These are phyloP conservation scores for Neonectria magnoliae DNA, from an alignment of 2,329 filamentous ascomycete species.

Conservation along the genomic window DNA sequence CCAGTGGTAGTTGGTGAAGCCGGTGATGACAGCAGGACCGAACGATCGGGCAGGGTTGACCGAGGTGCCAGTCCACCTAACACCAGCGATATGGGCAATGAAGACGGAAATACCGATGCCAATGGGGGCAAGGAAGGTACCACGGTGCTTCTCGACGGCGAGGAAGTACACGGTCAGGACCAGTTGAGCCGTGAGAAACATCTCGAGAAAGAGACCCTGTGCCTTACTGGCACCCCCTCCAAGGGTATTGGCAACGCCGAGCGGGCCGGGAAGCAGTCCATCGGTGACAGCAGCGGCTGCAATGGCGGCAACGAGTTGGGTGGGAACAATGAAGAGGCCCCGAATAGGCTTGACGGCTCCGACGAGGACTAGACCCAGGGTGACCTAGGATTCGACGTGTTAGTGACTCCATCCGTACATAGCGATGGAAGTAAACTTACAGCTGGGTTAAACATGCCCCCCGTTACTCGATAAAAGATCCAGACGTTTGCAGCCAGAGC, in stretches of 20 bases:
- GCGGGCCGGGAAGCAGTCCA: slow-evolving; percentile 65
- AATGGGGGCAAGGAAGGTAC: slow-evolving; percentile 75
- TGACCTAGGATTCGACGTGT: slow-evolving; percentile 50
- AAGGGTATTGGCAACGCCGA: slow-evolving; percentile 67
- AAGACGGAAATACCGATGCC: slow-evolving; percentile 79
- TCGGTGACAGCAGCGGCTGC: slow-evolving; percentile 66
- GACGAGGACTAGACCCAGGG: slow-evolving; percentile 67
- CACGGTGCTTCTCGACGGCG: slow-evolving; percentile 77
- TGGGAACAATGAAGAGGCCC: slow-evolving; percentile 60
- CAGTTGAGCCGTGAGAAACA: slow-evolving; percentile 72
- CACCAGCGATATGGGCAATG: slow-evolving; percentile 60
- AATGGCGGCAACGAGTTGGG: slow-evolving; percentile 69
- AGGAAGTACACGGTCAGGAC: slow-evolving; percentile 75
- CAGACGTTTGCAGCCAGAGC: slow-evolving; percentile 64
- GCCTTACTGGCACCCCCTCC: slow-evolving; percentile 59
- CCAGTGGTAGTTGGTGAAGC: slow-evolving; percentile 60
- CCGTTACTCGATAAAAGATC: slow-evolving; percentile 65
- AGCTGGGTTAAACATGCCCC: slow-evolving; percentile 62
- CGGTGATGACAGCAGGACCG: slow-evolving; percentile 57
- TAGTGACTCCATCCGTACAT: not conserved
- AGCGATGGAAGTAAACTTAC: slow-evolving; percentile 46
- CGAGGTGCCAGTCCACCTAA: slow-evolving; percentile 59
- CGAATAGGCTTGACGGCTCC: slow-evolving; percentile 65
- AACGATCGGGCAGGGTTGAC: slow-evolving; percentile 63
- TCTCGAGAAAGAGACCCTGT: slow-evolving; percentile 73